Percentiles rank a stretch among this genome's conserved stretches.
Evolutionary conservation across 176 grass and related monocot species (phyloP).

Genomic region (Lolium multiflorum): DNA sequence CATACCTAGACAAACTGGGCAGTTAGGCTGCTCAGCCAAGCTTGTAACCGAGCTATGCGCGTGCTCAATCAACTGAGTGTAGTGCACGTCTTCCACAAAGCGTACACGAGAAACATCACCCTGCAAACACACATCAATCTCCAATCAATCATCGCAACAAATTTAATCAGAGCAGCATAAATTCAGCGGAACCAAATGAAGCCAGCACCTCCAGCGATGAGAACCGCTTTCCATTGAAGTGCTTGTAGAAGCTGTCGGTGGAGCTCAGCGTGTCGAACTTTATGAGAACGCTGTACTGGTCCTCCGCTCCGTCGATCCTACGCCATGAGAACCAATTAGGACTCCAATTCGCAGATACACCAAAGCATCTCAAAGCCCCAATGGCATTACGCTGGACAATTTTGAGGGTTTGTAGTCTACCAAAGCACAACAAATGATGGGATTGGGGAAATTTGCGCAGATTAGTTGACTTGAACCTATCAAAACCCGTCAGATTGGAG

Average conservation of each 20-base stretch:
- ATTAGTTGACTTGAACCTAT: background rate
- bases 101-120: constrained; percentile 62
- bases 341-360: background rate
- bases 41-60: constrained; percentile 59
- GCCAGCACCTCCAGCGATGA: constrained; percentile 78
- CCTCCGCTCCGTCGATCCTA: constrained; percentile 81
- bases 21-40: constrained; percentile 74
- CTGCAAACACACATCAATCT: constrained; percentile 52
- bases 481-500: constrained; percentile 16
- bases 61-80: constrained; percentile 81
- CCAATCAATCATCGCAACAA: constrained; percentile 28
- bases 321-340: constrained; percentile 21
- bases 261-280: constrained; percentile 76
- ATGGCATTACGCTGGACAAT: background rate
- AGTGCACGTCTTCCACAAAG: constrained; percentile 81
- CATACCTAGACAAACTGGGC: constrained; percentile 82
- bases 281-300: constrained; percentile 89
- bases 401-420: background rate
- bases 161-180: constrained; percentile 4
- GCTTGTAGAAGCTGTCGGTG: constrained; percentile 77
- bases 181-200: constrained; percentile 33
- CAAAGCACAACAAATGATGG: background rate
- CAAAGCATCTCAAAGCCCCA: background rate
- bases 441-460: background rate
- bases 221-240: constrained; percentile 80